Conservation (phyloP, 495 filamentous ascomycete species). For the Stereocaulon alpinum region DNA sequence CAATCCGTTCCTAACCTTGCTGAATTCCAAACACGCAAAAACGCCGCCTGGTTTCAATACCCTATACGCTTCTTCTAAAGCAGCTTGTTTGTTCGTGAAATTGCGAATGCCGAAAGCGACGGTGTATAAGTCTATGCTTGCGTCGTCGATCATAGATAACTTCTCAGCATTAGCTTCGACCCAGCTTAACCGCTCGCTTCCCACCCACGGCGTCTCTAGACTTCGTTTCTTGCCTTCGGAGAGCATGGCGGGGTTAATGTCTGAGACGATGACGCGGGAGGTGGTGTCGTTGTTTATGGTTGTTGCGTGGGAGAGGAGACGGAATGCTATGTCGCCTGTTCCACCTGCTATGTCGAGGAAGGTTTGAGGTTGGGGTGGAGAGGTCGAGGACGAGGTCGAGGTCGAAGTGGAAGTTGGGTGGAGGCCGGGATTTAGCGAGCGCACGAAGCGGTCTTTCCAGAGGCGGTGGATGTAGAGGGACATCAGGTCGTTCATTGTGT, state of each 20-base stretch:
- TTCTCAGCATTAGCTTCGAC: constrained; percentile 85
- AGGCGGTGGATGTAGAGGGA: constrained; percentile 91
- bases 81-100: constrained; percentile 76
- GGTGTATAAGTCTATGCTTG: constrained; percentile 81
- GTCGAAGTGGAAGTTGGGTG: constrained; percentile 30
- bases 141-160: constrained; percentile 51
- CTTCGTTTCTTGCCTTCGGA: constrained; percentile 74
- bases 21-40: constrained; percentile 95
- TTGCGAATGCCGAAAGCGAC: constrained; percentile 97
- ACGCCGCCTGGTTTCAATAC: constrained; percentile 91
- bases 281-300: constrained; percentile 67
- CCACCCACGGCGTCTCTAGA: constrained; percentile 46
- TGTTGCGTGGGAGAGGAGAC: constrained; percentile 82
- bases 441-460: constrained; percentile 98
- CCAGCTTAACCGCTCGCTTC: constrained; percentile 55
- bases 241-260: constrained; percentile 95
- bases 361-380: constrained; percentile 29
- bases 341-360: constrained; percentile 97
- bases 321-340: constrained; percentile 96
- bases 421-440: constrained; percentile 78
- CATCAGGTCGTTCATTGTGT: constrained; percentile 99
- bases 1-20: constrained; percentile 60
- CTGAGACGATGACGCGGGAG: constrained; percentile 76
- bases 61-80: constrained; percentile 69
- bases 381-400: constrained; percentile 26